A percentile compares a stretch with the other conserved stretches of the same genome.
Evolutionary conservation across 495 filamentous ascomycete genomes (phyloP).

Genomic region (Lindgomyces ingoldianus): DNA sequence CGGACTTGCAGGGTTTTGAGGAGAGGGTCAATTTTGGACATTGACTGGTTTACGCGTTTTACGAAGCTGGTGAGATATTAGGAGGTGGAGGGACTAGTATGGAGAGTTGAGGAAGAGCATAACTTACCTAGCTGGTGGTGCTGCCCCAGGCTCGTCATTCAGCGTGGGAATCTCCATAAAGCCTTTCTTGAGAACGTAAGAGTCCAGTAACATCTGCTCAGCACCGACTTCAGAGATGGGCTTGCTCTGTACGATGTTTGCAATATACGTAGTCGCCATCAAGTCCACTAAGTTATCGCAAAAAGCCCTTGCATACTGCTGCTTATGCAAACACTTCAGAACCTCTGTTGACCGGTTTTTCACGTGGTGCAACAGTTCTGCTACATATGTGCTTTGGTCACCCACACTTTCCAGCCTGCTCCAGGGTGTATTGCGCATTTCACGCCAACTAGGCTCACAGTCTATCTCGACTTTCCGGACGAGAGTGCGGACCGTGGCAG

Average conservation of each 20-base stretch:
- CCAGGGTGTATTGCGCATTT: constrained; percentile 98
- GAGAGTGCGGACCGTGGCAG: constrained; percentile 78
- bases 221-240: constrained; percentile 92
- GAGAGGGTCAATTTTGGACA: constrained; percentile 84
- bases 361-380: constrained; percentile 71
- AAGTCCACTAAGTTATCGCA: constrained; percentile 91
- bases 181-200: constrained; percentile 84
- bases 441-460: constrained; percentile 85
- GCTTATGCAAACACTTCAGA: constrained; percentile 78
- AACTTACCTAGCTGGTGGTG: constrained; percentile 40
- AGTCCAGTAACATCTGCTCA: constrained; percentile 97
- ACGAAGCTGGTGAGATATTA: constrained; percentile 54
- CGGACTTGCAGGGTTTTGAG: constrained; percentile 97
- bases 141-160: constrained; percentile 48
- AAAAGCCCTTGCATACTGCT: constrained; percentile 90
- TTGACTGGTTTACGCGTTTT: constrained; percentile 83
- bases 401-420: constrained; percentile 90
- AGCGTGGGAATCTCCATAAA: constrained; percentile 68
- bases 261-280: constrained; percentile 74
- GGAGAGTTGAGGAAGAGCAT: not conserved
- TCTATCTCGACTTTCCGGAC: constrained; percentile 80
- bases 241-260: constrained; percentile 81
- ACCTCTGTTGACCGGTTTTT: constrained; percentile 72
- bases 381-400: constrained; percentile 91
- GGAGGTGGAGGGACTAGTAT: constrained; percentile 42